Conservation (phyloP, 2,329 filamentous ascomycete species). For the Colletotrichum shisoi region DNA sequence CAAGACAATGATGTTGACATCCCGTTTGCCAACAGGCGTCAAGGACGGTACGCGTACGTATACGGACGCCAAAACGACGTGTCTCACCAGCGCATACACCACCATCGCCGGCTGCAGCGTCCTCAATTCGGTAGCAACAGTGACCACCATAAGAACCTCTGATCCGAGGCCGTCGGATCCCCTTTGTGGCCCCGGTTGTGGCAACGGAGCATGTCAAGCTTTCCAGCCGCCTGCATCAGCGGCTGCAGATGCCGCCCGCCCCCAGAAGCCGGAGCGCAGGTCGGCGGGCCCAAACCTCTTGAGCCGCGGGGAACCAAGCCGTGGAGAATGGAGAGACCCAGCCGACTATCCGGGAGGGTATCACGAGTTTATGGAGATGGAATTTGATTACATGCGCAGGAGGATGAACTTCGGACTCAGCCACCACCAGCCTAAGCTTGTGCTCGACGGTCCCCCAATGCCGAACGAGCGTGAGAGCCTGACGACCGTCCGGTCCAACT, state of each 20-base stretch:
- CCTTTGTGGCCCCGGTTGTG: neutral
- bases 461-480: neutral
- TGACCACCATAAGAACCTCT: conserved; percentile 1
- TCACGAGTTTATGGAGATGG: neutral
- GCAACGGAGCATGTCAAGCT: neutral
- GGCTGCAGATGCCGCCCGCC: neutral
- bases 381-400: neutral
- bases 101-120: conserved; percentile 31
- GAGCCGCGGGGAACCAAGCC: neutral
- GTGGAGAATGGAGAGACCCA: too few relatives aligned
- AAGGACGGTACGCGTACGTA: neutral
- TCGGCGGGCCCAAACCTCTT: neutral
- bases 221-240: neutral
- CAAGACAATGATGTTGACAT: neutral
- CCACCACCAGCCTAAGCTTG: neutral
- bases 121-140: conserved; percentile 9
- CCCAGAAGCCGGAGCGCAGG: neutral
- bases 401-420: neutral
- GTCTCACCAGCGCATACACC: conserved; percentile 17
- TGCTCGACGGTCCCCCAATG: neutral
- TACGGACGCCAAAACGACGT: conserved; percentile 2
- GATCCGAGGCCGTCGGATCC: neutral
- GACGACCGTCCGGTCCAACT: neutral
- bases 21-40: neutral
- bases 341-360: neutral